These are phyloP conservation scores for Rhipidocladum racemiflorum DNA, from an alignment of 176 grass and related monocot genomes.

Conservation along the genomic window DNA sequence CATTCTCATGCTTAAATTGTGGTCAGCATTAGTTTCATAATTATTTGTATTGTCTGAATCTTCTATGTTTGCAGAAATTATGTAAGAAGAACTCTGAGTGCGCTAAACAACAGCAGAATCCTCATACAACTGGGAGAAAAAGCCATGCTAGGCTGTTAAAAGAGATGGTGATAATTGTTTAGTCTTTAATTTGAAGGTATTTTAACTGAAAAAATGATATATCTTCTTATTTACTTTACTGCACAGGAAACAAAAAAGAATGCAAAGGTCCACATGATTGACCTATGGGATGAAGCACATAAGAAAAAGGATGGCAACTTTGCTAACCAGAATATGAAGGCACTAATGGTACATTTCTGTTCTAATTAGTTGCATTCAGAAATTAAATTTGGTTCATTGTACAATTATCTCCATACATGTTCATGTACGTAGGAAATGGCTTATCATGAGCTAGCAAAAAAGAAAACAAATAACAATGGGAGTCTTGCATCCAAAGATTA, in stretches of 20 bases:
- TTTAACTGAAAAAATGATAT: background rate
- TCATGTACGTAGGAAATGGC: background rate
- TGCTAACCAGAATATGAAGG: background rate
- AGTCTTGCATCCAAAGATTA: background rate
- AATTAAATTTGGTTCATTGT: background rate
- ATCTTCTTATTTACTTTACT: background rate
- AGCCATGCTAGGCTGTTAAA: background rate
- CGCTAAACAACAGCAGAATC: background rate
- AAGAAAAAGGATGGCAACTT: background rate
- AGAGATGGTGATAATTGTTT: background rate
- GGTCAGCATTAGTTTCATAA: background rate
- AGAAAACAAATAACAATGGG: background rate
- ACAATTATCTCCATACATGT: background rate
- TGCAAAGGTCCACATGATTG: background rate
- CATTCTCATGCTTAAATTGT: background rate
- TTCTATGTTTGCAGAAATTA: background rate
- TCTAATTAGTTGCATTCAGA: background rate
- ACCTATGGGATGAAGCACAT: constrained; percentile 7
- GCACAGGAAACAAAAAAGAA: background rate
- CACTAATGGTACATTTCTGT: background rate
- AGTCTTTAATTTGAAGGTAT: background rate
- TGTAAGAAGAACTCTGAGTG: background rate
- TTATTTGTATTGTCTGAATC: background rate
- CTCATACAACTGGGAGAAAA: background rate
- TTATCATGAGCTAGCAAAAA: background rate